Base-by-base conservation (phyloP, 2,329 filamentous ascomycete species). In the Hypoxylon sp. region DNA sequence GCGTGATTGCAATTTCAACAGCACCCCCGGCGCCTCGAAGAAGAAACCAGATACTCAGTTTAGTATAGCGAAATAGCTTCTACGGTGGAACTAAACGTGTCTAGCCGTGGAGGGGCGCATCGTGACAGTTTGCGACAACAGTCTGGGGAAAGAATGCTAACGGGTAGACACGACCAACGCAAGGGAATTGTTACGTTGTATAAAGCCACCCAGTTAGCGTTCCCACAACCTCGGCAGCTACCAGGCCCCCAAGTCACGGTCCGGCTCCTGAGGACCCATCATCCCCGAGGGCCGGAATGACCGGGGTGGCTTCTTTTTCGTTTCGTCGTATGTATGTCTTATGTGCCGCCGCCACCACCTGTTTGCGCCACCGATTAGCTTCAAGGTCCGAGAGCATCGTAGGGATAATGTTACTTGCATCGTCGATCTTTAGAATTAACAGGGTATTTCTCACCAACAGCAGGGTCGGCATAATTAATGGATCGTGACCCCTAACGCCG, bases 171-270 rank as follows among this genome's bases (percentile, higher is more conserved):
- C 15, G 46, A 6, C 50, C 44, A 24, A 30, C 15, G 54, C 30
- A 59, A 53, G 56, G 22, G 49, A 28, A 20, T 52, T 65, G 17
- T 62, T 59, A 67, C 65, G 65, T 65, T 56, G 58, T 50, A 64
- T 59, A 49, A 30, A 22, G 17, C 24, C 17, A n/a, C 44, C 24
- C 11, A 49, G 34, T 7, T 52, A 51, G n/a, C n/a, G 8, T 13
- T 41, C 52, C 15, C 10, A 34, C 3, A 13, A 37, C 44, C 55
- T 49, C 50, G 56, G 60, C 26, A 48, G 26, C 34, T 17, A 60
- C 51, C 47, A 59, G 8, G 26, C 34, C 17, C 57, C 51, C 47
- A 59, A 6, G 34, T 10, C 44, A 30, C 51, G 26, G 37, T 11
- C 24, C 58, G 32, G 30, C 37, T 37, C 55, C 3, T 47, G 28